Base-by-base conservation (phyloP, 169 alveolate genomes). In the Hammondia hammondi region DNA sequence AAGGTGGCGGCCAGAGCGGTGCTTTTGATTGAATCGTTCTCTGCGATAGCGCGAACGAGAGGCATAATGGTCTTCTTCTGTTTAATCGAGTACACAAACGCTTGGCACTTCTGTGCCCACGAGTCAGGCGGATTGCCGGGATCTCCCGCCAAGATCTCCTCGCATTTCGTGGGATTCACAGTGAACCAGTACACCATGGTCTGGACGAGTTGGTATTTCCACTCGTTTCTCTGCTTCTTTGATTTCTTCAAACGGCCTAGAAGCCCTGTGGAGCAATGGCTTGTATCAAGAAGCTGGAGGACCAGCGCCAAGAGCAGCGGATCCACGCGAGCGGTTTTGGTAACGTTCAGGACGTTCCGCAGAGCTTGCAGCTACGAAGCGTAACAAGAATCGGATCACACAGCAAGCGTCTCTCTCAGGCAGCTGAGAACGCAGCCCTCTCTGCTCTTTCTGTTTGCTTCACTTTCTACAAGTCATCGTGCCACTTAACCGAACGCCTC, bases 161-260 rank as follows among this genome's bases (percentile, higher is more conserved):
- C 87, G 87, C 87, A 77, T 46, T 39, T 32, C 24, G 56, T 32
- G 48, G 87, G 87, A 32, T 77, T 77, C 56, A 77, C 87, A 1
- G 87, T 77, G 48, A 77, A 77, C 87, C 87, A 77, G 87, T 77
- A 77, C 43, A 77, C 87, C 24, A 39, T 21, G 87, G 48, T 37
- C 48, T 77, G 87, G 6, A 39, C 43, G 5, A 77, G 87, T 12
- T 29, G 48, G 29, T 77, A 32, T 39, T 77, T 77, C 87, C 87
- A 77, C 43, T 77, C 27, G 19, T 37, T 21, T 32, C 32, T 24
- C 87, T 9, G 19, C 48, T 32, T 77, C 48, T 77, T 32, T 0
- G 27, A 6, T 32, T 77, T 39, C 48, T 77, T 77, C 17, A 21
- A 6, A 10, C 56, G 87, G 14, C 43, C 6, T 14, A 77, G 32